A percentile compares a stretch with the other conserved stretches of the same genome.
phyloP scores from a whole-genome alignment of 1,284 basidiomycete species.

The Apiotrichum akiyoshidainum region DNA sequence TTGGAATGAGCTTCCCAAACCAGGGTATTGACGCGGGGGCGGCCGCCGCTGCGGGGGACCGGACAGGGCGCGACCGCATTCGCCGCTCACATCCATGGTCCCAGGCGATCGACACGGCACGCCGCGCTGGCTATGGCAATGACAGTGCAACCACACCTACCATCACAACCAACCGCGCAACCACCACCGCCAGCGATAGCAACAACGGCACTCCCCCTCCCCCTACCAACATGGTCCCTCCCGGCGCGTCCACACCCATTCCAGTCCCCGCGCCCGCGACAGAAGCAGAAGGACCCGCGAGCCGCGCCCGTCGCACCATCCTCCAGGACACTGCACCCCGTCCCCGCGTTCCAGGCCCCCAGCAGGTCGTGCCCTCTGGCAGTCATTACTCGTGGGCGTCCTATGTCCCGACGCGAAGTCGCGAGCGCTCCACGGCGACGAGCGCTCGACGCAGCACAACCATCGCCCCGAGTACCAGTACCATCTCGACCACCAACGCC shows the following conservation, averaged over 20 bases:
- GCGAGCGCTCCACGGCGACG: not conserved
- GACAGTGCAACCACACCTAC: not conserved
- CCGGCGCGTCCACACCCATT: not conserved
- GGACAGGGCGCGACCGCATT: not conserved
- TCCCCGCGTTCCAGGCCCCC: not conserved
- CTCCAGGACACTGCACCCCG: slow-evolving; percentile 4
- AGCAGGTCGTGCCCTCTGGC: slow-evolving; percentile 6
- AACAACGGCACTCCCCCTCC: no score
- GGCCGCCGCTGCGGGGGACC: not conserved
- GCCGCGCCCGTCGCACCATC: slow-evolving; percentile 1
- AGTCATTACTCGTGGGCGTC: slow-evolving; percentile 10
- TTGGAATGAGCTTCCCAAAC: slow-evolving; percentile 15
- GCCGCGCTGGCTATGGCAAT: slow-evolving; percentile 6
- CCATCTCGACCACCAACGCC: not conserved
- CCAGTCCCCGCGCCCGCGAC: not conserved
- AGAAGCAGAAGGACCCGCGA: not conserved
- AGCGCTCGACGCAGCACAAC: not conserved
- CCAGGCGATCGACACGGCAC: slow-evolving; percentile 5
- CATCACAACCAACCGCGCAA: not conserved
- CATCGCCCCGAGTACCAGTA: not conserved
- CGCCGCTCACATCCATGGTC: slow-evolving; percentile 2
- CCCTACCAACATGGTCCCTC: not conserved
- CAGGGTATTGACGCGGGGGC: slow-evolving; percentile 1
- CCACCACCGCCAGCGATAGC: not conserved
- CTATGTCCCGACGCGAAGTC: not conserved